Percentiles rank a stretch among this genome's conserved stretches.
phyloP scores from a whole-genome alignment of 495 filamentous ascomycete species.

The Physcia stellaris region DNA sequence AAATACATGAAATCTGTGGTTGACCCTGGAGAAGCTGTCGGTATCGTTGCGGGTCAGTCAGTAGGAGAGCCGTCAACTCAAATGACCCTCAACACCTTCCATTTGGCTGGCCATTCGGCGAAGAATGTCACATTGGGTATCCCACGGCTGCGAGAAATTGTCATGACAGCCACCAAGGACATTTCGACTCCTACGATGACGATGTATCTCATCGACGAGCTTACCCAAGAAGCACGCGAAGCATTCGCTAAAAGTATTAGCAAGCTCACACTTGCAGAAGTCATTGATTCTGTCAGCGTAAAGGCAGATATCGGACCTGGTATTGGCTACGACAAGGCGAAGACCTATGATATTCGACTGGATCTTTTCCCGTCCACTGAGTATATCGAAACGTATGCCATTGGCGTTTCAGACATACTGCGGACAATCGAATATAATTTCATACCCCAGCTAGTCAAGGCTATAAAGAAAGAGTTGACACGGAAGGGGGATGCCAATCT shows the following conservation, averaged over 20 bases:
- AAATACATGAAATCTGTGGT: constrained; percentile 88
- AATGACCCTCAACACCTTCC: constrained; percentile 99
- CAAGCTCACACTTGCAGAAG: constrained; percentile 72
- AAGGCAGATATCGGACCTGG: constrained; percentile 62
- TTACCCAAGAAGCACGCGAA: constrained; percentile 55
- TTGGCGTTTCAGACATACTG: constrained; percentile 61
- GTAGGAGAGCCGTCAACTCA: constrained; percentile 96
- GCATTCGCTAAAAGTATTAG: constrained; percentile 86
- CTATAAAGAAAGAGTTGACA: constrained; percentile 64
- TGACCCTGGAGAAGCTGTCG: constrained; percentile 97
- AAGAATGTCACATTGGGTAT: constrained; percentile 99
- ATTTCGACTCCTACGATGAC: constrained; percentile 93
- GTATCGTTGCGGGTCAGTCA: constrained; percentile 91
- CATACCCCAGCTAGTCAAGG: constrained; percentile 49
- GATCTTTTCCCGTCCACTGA: constrained; percentile 73
- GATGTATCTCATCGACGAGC: constrained; percentile 57
- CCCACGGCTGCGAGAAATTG: constrained; percentile 89
- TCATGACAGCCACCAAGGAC: constrained; percentile 85
- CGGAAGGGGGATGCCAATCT: constrained; percentile 53
- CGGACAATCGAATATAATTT: constrained; percentile 68
- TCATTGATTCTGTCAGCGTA: constrained; percentile 71
- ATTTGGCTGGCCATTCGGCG: constrained; percentile 94
- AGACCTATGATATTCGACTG: constrained; percentile 72
- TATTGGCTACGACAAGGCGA: constrained; percentile 49
- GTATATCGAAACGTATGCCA: constrained; percentile 75